Conservation (phyloP, 257 asterid genomes). For the Nicotiana undulata region DNA sequence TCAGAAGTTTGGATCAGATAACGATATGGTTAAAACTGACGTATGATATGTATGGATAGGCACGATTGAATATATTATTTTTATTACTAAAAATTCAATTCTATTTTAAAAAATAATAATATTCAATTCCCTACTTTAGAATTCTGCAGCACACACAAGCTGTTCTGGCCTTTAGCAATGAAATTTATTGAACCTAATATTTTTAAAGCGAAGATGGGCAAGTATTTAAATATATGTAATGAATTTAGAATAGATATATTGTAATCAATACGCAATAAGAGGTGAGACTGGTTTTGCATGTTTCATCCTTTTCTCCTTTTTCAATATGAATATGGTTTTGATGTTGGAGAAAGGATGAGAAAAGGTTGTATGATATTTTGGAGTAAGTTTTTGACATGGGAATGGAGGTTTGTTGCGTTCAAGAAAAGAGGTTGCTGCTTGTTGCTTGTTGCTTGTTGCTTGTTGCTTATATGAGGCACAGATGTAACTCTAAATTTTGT, state of each 20-base stretch:
- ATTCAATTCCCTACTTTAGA: background rate
- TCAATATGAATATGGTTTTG: background rate
- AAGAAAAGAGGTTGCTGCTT: background rate
- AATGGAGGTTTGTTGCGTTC: background rate
- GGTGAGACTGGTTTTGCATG: background rate
- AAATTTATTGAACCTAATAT: background rate
- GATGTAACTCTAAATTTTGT: no score
- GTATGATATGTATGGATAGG: constrained; percentile 4
- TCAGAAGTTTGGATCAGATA: constrained; percentile 6
- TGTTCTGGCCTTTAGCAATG: background rate
- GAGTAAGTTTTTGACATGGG: background rate
- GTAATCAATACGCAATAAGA: no score
- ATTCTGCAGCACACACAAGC: background rate
- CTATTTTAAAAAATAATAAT: background rate
- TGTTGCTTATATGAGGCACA: background rate
- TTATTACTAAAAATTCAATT: background rate
- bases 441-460: background rate
- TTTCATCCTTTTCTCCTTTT: background rate
- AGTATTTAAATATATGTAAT: no score
- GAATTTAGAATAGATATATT: no score
- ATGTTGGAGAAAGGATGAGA: background rate
- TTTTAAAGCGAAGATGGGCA: no score
- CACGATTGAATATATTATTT: background rate
- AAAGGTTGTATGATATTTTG: no score
- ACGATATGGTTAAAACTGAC: constrained; percentile 7